Conservation (phyloP, 345 rosid species). For the Gossypioides kirkii region DNA sequence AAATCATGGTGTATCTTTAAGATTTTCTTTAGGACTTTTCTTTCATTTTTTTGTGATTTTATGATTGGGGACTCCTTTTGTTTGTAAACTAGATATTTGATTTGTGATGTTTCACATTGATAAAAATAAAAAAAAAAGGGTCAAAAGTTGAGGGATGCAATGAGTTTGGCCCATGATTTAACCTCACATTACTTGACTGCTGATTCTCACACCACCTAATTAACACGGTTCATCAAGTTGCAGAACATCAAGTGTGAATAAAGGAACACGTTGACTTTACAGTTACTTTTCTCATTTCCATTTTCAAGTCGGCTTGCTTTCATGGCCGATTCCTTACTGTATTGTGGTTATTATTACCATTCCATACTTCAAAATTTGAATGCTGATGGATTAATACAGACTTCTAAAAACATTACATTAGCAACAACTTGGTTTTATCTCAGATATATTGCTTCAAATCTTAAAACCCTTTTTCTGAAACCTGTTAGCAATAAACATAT, state of each 20-base stretch:
- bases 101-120: background rate
- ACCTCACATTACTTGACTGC: background rate
- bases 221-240: background rate
- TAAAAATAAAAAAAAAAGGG: background rate
- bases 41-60: background rate
- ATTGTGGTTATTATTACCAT: background rate
- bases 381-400: too few species aligned
- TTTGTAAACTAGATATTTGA: background rate
- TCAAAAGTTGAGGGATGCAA: constrained; percentile 6
- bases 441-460: too few species aligned
- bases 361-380: background rate
- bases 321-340: background rate
- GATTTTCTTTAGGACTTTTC: constrained; percentile 10
- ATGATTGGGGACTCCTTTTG: too few species aligned
- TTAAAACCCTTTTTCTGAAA: too few species aligned
- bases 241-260: background rate
- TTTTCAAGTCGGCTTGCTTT: background rate
- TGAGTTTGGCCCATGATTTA: background rate
- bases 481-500: too few species aligned
- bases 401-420: too few species aligned
- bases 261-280: background rate
- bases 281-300: background rate
- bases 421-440: too few species aligned
- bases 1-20: constrained; percentile 1
- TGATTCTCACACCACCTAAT: background rate